phyloP scores from a whole-genome alignment of 495 filamentous ascomycete genomes.

The Choiromyces venosus region DNA sequence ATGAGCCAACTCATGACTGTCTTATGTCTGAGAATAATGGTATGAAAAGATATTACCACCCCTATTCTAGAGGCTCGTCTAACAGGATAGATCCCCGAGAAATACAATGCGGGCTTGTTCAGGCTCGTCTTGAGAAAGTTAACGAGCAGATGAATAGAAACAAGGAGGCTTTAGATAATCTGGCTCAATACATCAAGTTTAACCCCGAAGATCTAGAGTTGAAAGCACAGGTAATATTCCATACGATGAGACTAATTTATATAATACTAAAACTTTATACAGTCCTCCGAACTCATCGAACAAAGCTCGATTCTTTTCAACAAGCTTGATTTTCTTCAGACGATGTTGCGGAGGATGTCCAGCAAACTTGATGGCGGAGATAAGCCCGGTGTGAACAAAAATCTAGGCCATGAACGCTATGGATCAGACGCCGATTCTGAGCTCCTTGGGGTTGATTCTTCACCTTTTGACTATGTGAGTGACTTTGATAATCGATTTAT shows the following conservation, averaged over 20 bases:
- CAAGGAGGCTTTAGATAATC: conserved; percentile 43
- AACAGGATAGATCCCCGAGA: conserved; percentile 63
- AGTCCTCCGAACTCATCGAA: conserved; percentile 63
- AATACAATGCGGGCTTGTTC: conserved; percentile 80
- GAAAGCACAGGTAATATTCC: conserved; percentile 30
- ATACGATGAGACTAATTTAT: conserved; percentile 52
- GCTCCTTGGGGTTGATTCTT: conserved; percentile 34
- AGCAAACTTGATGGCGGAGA: conserved; percentile 51
- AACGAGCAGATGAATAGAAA: conserved; percentile 70
- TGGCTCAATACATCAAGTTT: conserved; percentile 30
- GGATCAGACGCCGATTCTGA: conserved; percentile 50
- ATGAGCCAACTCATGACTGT: conserved; percentile 88
- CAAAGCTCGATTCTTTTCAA: conserved; percentile 65
- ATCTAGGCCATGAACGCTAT: conserved; percentile 47
- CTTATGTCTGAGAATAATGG: conserved; percentile 85
- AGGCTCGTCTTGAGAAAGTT: conserved; percentile 70
- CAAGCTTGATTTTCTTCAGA: conserved; percentile 70
- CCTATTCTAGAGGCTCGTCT: conserved; percentile 1
- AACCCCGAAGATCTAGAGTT: conserved; percentile 47
- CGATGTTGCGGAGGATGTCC: conserved; percentile 64
- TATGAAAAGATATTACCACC: background rate
- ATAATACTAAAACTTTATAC: conserved; percentile 36
- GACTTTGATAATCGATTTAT: conserved; percentile 99
- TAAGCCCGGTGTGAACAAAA: conserved; percentile 27
- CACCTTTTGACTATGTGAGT: conserved; percentile 59